These are phyloP conservation scores for Fusarium piperis DNA, from an alignment of 2,329 filamentous ascomycete species.

Conservation along the genomic window DNA sequence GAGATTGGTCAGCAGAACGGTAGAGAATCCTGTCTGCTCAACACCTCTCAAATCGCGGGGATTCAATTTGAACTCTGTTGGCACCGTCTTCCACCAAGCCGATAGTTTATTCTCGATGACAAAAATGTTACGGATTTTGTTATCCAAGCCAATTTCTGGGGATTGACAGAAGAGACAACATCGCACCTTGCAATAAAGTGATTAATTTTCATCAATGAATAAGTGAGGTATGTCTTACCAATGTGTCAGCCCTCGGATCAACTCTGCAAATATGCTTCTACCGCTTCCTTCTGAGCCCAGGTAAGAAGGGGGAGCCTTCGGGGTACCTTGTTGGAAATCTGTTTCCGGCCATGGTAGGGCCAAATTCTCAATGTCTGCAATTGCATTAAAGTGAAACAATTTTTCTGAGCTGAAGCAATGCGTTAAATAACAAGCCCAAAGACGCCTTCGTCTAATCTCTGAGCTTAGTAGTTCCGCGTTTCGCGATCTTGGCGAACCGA, in stretches of 20 bases:
- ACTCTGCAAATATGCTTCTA: conserved; percentile 3
- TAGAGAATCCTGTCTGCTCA: neutral
- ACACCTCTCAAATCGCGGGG: neutral
- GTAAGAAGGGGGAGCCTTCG: neutral
- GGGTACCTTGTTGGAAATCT: neutral
- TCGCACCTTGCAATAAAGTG: neutral
- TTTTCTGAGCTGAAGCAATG: conserved; percentile 22
- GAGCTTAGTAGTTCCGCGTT: neutral
- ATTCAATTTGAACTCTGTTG: neutral
- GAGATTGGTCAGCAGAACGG: conserved; percentile 5
- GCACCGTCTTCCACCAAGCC: conserved; percentile 10
- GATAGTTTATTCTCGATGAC: conserved; percentile 10
- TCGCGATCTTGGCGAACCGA: neutral
- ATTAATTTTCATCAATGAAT: neutral
- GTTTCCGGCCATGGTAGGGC: conserved; percentile 12
- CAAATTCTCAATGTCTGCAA: neutral
- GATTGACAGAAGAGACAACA: conserved; percentile 8
- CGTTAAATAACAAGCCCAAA: conserved; percentile 28
- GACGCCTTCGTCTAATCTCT: conserved; percentile 10
- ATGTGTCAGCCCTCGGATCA: conserved; percentile 13
- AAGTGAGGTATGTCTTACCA: neutral
- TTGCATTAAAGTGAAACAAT: conserved; percentile 1
- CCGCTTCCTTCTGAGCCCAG: neutral
- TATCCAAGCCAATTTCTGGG: neutral
- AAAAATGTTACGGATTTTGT: neutral